phyloP scores from a whole-genome alignment of 257 asterid genomes.

The Scutellaria baicalensis region DNA sequence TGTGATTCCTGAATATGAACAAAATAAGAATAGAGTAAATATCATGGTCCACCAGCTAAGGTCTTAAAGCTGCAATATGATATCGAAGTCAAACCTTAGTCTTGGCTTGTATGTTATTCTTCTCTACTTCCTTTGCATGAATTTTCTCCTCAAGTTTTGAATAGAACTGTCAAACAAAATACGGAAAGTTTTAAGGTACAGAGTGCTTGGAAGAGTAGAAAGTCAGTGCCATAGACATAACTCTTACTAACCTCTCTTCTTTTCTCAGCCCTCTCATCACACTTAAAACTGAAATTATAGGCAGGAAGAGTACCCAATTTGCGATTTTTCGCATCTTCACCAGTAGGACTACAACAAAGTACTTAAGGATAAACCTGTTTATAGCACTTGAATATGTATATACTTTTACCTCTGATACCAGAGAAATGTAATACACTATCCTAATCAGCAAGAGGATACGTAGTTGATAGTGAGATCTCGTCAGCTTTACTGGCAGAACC shows the following conservation, averaged over 20 bases:
- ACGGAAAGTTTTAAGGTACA: conserved; percentile 13
- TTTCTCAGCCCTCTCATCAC: conserved; percentile 93
- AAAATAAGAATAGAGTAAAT: neutral
- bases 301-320: conserved; percentile 67
- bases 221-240: neutral
- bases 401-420: neutral
- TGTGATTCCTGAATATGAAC: conserved; percentile 55
- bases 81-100: conserved; percentile 47
- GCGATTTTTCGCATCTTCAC: conserved; percentile 56
- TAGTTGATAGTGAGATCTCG: conserved; percentile 27
- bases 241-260: conserved; percentile 66
- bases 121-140: conserved; percentile 77
- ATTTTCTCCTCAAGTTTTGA: conserved; percentile 88
- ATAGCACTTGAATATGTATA: neutral
- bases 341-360: conserved; percentile 45
- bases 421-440: neutral
- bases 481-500: conserved; percentile 30
- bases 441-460: conserved; percentile 39
- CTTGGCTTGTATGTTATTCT: conserved; percentile 66
- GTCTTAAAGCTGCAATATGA: neutral
- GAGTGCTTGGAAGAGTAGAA: conserved; percentile 1
- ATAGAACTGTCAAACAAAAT: conserved; percentile 51
- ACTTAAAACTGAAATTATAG: conserved; percentile 70
- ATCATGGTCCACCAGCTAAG: conserved; percentile 5
- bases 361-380: conserved; percentile 41